phyloP scores from a whole-genome alignment of 306 rosid species.

The Fagus sylvatica region DNA sequence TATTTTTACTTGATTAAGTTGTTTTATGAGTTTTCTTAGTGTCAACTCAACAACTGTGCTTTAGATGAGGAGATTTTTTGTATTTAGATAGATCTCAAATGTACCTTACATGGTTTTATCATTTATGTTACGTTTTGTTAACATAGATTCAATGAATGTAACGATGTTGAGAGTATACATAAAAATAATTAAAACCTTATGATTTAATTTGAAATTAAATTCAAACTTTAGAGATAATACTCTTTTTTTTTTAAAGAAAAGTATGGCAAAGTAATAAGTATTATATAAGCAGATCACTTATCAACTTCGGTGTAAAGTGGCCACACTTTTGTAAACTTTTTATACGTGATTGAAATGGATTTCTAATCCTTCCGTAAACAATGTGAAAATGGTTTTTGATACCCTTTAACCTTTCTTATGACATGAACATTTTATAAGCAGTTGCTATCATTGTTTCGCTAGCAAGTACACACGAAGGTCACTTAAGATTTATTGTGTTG shows the following conservation, averaged over 20 bases:
- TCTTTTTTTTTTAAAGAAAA: background rate
- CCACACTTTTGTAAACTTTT: background rate
- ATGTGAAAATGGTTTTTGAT: background rate
- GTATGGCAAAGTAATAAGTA: background rate
- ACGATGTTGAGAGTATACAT: too few relatives aligned
- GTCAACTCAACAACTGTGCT: too few relatives aligned
- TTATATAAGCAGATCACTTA: background rate
- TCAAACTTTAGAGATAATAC: background rate
- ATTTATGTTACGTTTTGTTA: too few relatives aligned
- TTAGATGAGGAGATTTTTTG: too few relatives aligned
- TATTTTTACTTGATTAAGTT: too few relatives aligned
- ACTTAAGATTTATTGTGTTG: background rate
- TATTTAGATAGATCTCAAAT: too few relatives aligned
- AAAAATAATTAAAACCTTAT: background rate
- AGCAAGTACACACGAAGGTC: background rate
- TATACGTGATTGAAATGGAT: background rate
- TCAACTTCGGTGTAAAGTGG: conserved; percentile 19
- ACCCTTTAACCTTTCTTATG: background rate
- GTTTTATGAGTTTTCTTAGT: too few relatives aligned
- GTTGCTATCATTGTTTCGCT: background rate
- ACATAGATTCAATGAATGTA: too few relatives aligned
- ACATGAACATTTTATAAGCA: background rate
- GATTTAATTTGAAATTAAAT: background rate
- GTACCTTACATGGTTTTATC: too few relatives aligned
- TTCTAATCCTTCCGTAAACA: background rate